A percentile compares a stretch with the other conserved stretches of the same genome.
phyloP scores from a whole-genome alignment of 176 grass and related monocot species.

The Triticum urartu region DNA sequence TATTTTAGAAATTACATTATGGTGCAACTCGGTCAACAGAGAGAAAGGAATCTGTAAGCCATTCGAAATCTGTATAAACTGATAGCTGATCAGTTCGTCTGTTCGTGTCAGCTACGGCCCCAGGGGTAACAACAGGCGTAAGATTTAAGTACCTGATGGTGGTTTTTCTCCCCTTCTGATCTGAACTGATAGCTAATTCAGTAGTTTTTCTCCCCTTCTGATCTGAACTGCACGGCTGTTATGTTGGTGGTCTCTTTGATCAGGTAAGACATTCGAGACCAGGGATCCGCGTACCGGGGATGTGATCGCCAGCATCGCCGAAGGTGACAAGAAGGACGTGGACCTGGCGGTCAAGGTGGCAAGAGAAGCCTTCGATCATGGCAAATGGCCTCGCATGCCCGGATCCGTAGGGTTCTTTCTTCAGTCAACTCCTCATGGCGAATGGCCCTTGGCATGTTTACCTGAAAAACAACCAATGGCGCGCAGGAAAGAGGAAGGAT shows the following conservation, averaged over 20 bases:
- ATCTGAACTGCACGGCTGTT: neutral
- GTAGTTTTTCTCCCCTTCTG: neutral
- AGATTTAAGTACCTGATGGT: too few relatives aligned
- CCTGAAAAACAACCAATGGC: neutral
- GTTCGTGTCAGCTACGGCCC: too few relatives aligned
- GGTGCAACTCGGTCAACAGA: too few relatives aligned
- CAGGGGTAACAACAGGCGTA: too few relatives aligned
- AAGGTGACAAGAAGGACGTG: conserved; percentile 65
- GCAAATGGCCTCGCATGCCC: conserved; percentile 76
- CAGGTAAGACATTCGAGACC: conserved; percentile 62
- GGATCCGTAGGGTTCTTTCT: conserved; percentile 42
- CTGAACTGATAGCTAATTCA: too few relatives aligned
- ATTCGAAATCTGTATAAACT: too few relatives aligned
- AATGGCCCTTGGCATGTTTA: neutral
- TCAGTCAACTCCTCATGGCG: neutral
- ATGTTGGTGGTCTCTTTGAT: neutral
- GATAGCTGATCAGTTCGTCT: too few relatives aligned
- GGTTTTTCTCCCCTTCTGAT: too few relatives aligned
- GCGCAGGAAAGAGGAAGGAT: conserved; percentile 50
- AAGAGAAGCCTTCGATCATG: conserved; percentile 66
- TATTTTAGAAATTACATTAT: too few relatives aligned
- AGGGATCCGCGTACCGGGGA: conserved; percentile 68
- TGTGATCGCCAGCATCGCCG: conserved; percentile 50
- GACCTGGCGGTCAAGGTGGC: conserved; percentile 58
- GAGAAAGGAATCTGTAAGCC: too few relatives aligned